Percentiles rank a stretch among this genome's conserved stretches.
These are phyloP conservation scores for Tritrichomonas musculus DNA, from an alignment of 208 protist species.

Conservation along the genomic window DNA sequence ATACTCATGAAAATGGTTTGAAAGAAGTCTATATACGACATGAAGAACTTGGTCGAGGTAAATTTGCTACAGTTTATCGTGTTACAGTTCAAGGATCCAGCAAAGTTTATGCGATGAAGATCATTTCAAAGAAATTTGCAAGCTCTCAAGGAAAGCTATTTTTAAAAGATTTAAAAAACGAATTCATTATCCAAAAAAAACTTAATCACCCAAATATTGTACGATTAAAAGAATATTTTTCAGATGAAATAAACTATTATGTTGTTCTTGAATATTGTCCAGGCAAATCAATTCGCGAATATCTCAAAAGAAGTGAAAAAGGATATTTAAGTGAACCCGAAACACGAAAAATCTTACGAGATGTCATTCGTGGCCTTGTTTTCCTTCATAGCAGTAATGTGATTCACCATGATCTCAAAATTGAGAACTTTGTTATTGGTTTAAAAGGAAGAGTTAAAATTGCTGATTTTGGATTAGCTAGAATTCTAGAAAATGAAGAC, in stretches of 20 bases:
- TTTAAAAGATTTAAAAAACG: too few species aligned
- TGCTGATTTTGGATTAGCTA: constrained; percentile 77
- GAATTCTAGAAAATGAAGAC: constrained; percentile 69
- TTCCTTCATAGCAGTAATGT: constrained; percentile 50
- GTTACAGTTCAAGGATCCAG: neutral
- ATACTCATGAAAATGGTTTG: too few species aligned
- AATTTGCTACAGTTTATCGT: neutral
- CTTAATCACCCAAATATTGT: too few species aligned
- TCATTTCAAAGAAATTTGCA: neutral
- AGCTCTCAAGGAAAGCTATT: too few species aligned
- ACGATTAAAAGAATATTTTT: too few species aligned
- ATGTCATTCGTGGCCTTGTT: neutral
- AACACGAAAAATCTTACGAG: neutral
- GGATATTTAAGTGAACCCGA: too few species aligned
- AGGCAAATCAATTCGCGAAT: too few species aligned
- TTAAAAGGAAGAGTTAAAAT: too few species aligned
- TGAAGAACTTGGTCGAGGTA: neutral
- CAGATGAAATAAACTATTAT: too few species aligned
- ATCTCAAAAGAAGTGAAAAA: too few species aligned
- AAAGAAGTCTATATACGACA: neutral
- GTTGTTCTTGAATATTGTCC: too few species aligned
- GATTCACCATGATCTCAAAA: constrained; percentile 90
- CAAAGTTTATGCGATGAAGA: constrained; percentile 11
- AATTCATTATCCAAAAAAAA: too few species aligned
- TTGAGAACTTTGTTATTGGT: constrained; percentile 85